phyloP scores from a whole-genome alignment of 768 basidiomycete species.

The Phanerochaete carnosa region DNA sequence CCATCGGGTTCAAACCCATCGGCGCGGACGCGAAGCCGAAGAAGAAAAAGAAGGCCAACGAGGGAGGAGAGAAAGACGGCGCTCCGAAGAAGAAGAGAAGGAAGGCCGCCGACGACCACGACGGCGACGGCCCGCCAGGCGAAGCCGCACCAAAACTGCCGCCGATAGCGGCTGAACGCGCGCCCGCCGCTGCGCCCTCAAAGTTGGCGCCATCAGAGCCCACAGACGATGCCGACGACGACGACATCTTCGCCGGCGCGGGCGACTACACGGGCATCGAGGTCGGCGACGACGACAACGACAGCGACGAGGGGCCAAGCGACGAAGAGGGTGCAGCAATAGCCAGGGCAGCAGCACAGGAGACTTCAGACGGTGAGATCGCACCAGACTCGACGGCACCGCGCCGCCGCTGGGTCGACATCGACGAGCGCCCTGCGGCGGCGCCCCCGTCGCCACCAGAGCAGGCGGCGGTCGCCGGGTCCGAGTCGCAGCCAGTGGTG shows the following conservation, averaged over 20 bases:
- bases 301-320: constrained; percentile 15
- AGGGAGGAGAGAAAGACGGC: constrained; percentile 36
- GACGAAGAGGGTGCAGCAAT: neutral
- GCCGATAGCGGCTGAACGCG: neutral
- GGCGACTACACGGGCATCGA: constrained; percentile 79
- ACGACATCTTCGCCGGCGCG: constrained; percentile 85
- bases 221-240: constrained; percentile 65
- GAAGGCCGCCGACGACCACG: neutral
- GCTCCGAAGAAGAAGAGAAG: constrained; percentile 63
- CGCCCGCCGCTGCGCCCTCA: constrained; percentile 10
- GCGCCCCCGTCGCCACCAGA: neutral
- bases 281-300: constrained; percentile 43
- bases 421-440: neutral
- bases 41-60: constrained; percentile 50
- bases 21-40: constrained; percentile 43
- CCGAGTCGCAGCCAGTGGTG: neutral
- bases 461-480: neutral
- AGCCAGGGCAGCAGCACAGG: neutral
- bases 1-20: constrained; percentile 66
- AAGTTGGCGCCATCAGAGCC: constrained; percentile 30
- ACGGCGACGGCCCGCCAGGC: constrained; percentile 15
- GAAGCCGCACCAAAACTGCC: neutral
- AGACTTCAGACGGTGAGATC: constrained; percentile 12
- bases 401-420: neutral
- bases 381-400: constrained; percentile 1